A percentile compares a stretch with the other conserved stretches of the same genome.
Conservation (phyloP, 2,329 filamentous ascomycete genomes). For the Elsinoe ampelina region DNA sequence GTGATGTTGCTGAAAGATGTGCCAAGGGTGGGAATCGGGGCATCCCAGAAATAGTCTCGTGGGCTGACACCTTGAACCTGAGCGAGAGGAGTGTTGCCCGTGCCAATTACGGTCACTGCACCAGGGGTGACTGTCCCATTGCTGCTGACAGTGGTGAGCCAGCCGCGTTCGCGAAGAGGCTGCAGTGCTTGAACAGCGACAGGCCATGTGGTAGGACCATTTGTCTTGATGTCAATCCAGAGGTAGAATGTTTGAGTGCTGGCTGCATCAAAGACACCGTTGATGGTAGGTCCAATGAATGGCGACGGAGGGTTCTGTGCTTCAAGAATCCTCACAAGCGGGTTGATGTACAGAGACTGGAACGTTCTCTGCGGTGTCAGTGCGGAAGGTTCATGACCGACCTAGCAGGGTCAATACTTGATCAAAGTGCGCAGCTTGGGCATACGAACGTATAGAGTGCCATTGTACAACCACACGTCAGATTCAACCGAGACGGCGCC, state of each 20-base stretch:
- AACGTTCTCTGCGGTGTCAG: slow-evolving; percentile 46
- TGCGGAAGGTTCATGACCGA: slow-evolving; percentile 47
- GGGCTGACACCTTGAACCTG: slow-evolving; percentile 38
- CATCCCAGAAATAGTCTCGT: slow-evolving; percentile 54
- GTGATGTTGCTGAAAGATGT: slow-evolving; percentile 39
- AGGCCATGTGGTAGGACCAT: slow-evolving; percentile 46
- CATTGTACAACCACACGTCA: slow-evolving; percentile 52
- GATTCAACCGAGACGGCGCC: slow-evolving; percentile 52
- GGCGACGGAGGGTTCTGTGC: slow-evolving; percentile 46
- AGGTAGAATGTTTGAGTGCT: slow-evolving; percentile 52
- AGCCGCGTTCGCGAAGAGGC: slow-evolving; percentile 45
- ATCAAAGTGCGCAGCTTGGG: background rate
- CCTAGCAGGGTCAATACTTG: slow-evolving; percentile 26
- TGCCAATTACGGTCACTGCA: slow-evolving; percentile 54
- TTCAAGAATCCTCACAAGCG: slow-evolving; percentile 47
- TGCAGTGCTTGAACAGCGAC: slow-evolving; percentile 47
- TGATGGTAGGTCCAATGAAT: slow-evolving; percentile 43
- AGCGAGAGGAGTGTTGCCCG: slow-evolving; percentile 45
- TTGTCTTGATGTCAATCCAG: slow-evolving; percentile 51
- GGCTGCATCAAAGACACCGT: slow-evolving; percentile 53
- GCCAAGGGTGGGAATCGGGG: slow-evolving; percentile 39
- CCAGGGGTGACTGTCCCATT: slow-evolving; percentile 35
- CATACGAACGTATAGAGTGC: slow-evolving; percentile 40
- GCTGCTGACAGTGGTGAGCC: slow-evolving; percentile 45
- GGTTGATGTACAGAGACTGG: slow-evolving; percentile 49